A percentile compares a stretch with the other conserved stretches of the same genome.
These are phyloP conservation scores for Sonneratia caseolaris DNA, from an alignment of 345 rosid species.

Conservation along the genomic window DNA sequence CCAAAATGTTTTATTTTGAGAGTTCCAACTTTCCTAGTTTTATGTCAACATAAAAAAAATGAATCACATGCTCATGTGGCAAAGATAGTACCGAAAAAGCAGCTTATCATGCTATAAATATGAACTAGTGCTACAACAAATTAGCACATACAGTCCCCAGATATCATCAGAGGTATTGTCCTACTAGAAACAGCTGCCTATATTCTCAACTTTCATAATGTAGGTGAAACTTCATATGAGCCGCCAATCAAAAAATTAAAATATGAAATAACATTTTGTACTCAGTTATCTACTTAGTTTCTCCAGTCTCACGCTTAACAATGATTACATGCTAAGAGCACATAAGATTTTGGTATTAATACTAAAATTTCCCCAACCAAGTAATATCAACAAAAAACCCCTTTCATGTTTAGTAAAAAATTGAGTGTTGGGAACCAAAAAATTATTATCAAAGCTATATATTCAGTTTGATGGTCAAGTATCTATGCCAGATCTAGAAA, in stretches of 20 bases:
- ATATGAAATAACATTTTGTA: neutral
- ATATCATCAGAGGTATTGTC: too few species aligned
- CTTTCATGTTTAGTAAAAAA: neutral
- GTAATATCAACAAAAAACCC: neutral
- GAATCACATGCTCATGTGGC: too few species aligned
- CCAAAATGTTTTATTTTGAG: too few species aligned
- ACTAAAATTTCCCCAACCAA: neutral
- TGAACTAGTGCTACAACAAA: too few species aligned
- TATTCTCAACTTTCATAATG: too few species aligned
- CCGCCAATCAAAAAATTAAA: neutral
- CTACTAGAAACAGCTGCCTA: too few species aligned
- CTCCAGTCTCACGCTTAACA: neutral
- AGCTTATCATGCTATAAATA: too few species aligned
- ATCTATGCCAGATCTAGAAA: neutral
- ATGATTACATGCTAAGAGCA: neutral
- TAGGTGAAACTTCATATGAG: neutral
- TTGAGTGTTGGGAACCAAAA: neutral
- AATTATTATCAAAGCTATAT: neutral
- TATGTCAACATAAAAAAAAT: too few species aligned
- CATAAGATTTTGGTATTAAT: neutral
- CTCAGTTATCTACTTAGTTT: neutral
- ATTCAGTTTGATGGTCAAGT: neutral
- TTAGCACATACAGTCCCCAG: too few species aligned
- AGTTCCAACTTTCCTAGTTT: too few species aligned
- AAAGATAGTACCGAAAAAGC: too few species aligned